Evolutionary conservation across 1,284 basidiomycete genomes (phyloP).

Genomic region (Trametes polyzona): DNA sequence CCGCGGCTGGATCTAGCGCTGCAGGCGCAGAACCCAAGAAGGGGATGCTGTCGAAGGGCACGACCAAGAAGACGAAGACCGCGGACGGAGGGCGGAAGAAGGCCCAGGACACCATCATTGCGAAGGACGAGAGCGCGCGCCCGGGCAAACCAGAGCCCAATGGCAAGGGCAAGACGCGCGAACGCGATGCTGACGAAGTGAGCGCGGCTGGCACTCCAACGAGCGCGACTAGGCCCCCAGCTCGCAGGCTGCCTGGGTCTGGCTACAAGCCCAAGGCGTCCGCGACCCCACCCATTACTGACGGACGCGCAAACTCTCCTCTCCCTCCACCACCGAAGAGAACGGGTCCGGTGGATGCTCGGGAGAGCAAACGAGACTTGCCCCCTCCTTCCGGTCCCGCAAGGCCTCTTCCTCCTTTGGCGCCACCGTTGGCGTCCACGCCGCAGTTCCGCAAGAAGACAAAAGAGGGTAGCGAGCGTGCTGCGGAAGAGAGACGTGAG

Average conservation of each 20-base stretch:
- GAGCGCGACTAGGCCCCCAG: conserved; percentile 23
- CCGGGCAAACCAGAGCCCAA: conserved; percentile 15
- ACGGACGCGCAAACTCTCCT: conserved; percentile 19
- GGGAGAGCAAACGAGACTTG: conserved; percentile 24
- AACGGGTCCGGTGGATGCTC: conserved; percentile 28
- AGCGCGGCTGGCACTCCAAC: conserved; percentile 21
- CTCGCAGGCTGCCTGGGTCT: conserved; percentile 51
- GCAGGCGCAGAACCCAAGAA: conserved; percentile 15
- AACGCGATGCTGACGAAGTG: conserved; percentile 23
- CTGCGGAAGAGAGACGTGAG: conserved; percentile 30
- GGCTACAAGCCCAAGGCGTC: conserved; percentile 40
- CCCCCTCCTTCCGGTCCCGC: conserved; percentile 26
- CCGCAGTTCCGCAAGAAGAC: conserved; percentile 26
- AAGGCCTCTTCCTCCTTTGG: conserved; percentile 28
- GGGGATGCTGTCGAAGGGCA: conserved; percentile 33
- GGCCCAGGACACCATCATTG: conserved; percentile 47
- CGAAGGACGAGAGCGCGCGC: conserved; percentile 57
- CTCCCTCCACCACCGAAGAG: conserved; percentile 24
- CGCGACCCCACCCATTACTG: conserved; percentile 25
- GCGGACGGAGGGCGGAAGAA: conserved; percentile 30
- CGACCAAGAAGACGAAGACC: conserved; percentile 49
- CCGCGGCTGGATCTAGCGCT: conserved; percentile 16
- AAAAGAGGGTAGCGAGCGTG: conserved; percentile 17
- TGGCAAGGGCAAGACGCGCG: conserved; percentile 38
- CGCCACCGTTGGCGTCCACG: conserved; percentile 25